Evolutionary conservation across 2,329 filamentous ascomycete species (phyloP), one percentile per base, ranked within the genome.

Genomic region (Alternaria burnsii): DNA sequence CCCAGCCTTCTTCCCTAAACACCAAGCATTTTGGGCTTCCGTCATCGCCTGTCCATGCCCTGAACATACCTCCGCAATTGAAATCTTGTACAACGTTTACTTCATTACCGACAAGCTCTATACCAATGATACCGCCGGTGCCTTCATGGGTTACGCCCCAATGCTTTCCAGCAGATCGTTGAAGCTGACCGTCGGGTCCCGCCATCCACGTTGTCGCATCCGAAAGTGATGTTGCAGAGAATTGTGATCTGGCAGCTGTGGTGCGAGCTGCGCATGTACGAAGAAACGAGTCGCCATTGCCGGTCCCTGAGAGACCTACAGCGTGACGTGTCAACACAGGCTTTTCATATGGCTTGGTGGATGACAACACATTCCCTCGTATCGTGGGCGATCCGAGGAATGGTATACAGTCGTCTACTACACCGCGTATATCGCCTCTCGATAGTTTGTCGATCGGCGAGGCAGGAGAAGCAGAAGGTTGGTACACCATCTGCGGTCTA

Each of bases 261-360:
- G 91, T 94, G 32, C 91, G 87, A 0, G 86, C 87, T 1, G 93
- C 93, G 14, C 84, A 86, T 2, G 88, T 81, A 4, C 92, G 88
- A 16, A 97, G 83, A 76, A 97, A 97, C 0, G 91, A 92, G 78
- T 97, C 93, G 0, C 94, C 93, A 69, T 97, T 97, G 0, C 93
- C 94, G 0, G 93, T 94, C 0, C 92, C 91, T 0, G 91, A 94
- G 10, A 92, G 81, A 0, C 85, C 91, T 73, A 87, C 75, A 3
- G 80, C 81, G 50, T 79, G 77, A 63, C 72, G 75, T 69, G 63
- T 52, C 7, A 34, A 32, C 18, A 36, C 34, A 5, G 51, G 34
- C 46, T 65, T 63, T 36, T 54, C 58, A 12, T n/a, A 12, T 16
- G 3, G n/a, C 11, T 52, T 41, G 16, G 9, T 32, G 34, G 16